A percentile compares a stretch with the other conserved stretches of the same genome.
These are phyloP conservation scores for Verticillium klebahnii DNA, from an alignment of 2,329 filamentous ascomycete species.

Conservation along the genomic window DNA sequence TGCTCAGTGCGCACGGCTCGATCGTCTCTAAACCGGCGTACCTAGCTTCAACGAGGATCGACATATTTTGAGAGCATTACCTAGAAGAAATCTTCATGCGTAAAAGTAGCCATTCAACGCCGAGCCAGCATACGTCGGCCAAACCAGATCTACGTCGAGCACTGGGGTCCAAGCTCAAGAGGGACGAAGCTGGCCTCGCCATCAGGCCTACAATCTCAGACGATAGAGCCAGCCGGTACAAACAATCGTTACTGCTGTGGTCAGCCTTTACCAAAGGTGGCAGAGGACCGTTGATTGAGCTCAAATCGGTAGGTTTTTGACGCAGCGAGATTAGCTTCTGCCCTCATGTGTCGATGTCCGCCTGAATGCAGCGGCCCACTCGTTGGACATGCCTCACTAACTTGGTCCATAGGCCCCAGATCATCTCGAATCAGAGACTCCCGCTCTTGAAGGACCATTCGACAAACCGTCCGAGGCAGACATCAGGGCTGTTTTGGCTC, in stretches of 20 bases:
- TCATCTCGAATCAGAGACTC: neutral
- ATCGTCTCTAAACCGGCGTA: too few relatives aligned
- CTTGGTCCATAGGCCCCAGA: too few relatives aligned
- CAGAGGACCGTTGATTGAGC: neutral
- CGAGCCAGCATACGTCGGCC: neutral
- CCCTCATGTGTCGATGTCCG: too few relatives aligned
- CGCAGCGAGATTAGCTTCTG: too few relatives aligned
- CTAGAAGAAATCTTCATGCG: neutral
- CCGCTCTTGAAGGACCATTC: neutral
- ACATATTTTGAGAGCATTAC: neutral
- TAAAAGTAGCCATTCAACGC: neutral
- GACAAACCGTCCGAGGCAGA: neutral
- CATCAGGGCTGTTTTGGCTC: neutral
- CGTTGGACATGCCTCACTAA: too few relatives aligned
- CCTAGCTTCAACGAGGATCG: too few relatives aligned
- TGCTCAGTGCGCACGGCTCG: too few relatives aligned
- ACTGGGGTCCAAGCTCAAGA: neutral
- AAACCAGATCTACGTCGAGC: neutral
- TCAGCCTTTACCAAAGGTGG: neutral
- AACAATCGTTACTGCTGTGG: neutral
- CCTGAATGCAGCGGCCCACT: too few relatives aligned
- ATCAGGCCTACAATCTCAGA: neutral
- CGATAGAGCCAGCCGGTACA: neutral
- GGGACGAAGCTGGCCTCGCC: neutral
- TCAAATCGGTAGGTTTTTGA: neutral